Evolutionary conservation across 176 grass and related monocot genomes (phyloP).

Genomic region (Lolium multiflorum): DNA sequence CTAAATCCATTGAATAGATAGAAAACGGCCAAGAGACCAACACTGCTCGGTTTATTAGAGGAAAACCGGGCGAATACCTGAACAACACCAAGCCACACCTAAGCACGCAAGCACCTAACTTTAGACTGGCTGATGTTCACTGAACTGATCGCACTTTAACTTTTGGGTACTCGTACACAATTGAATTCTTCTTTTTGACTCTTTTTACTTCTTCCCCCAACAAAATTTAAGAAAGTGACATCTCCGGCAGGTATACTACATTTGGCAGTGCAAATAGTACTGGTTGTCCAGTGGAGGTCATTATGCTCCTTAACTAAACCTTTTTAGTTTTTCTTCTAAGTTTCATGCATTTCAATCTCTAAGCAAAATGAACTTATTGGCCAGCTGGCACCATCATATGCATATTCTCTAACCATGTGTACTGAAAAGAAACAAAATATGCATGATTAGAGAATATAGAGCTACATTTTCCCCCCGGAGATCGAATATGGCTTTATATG

Average conservation of each 20-base stretch:
- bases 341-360: not conserved
- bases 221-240: not conserved
- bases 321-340: too few species aligned
- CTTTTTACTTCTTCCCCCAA: not conserved
- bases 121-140: constrained; percentile 31
- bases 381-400: not conserved
- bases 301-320: not conserved
- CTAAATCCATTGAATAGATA: too few species aligned
- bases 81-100: too few species aligned
- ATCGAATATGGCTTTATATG: not conserved
- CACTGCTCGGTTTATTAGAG: too few species aligned
- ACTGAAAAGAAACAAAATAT: not conserved
- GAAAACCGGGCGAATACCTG: too few species aligned
- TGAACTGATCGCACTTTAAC: constrained; percentile 46
- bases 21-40: too few species aligned
- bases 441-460: constrained; percentile 4
- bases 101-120: too few species aligned
- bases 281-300: not conserved
- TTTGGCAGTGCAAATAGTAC: constrained; percentile 7
- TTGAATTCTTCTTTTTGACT: constrained; percentile 41
- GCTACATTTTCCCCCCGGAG: not conserved
- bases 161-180: constrained; percentile 50
- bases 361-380: not conserved
- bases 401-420: too few species aligned
- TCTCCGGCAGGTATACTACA: not conserved